Base-by-base conservation (phyloP, 1,284 basidiomycete genomes). In the Leccinum holopus region DNA sequence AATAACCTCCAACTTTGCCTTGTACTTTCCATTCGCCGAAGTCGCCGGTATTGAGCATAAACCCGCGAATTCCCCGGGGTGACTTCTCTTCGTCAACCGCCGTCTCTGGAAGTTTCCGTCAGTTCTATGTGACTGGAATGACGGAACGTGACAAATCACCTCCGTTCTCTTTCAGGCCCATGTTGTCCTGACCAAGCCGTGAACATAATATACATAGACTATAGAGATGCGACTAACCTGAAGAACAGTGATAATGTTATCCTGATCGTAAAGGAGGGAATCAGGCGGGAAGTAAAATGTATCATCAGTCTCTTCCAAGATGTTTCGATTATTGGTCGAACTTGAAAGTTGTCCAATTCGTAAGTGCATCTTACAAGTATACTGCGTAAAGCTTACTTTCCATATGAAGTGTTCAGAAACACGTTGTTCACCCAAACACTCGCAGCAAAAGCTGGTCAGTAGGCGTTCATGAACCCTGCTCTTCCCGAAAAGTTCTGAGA, bases 1-100 rank as follows among this genome's bases (percentile, higher is more conserved):
- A 84, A 72, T 93, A 93, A 12, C 92, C 91, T 18, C 89, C 89
- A 5, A 87, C 68, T 72, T 93, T 94, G 44, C 92, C 92, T 76
- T 92, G 90, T 0, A 94, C 89, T 66, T 84, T 91, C 92, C 92
- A 94, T 7, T 80, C 77, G 2, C 79, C 79, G 69, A 91, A 90
- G 18, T 77, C 78, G 16, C 87, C 88, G 7, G 74, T 73, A 61
- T 84, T 80, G 11, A 93, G 80, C 66, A 81, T 69, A 78, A 88
- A 92, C 18, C 90, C 91, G n/a, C 88, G 83, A 57, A 94, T 81
- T 1, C 91, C 92, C 21, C 92, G 87, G 39, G 91, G 88, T 6
- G 88, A 86, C 75, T 90, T 92, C 60, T 78, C 71, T 57, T 71
- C 63, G 47, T 78, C 74, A 49, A 70, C 44, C 18, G 18, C 60